Base-by-base conservation (phyloP, 2,329 filamentous ascomycete species). In the Leptodontidium sp. region DNA sequence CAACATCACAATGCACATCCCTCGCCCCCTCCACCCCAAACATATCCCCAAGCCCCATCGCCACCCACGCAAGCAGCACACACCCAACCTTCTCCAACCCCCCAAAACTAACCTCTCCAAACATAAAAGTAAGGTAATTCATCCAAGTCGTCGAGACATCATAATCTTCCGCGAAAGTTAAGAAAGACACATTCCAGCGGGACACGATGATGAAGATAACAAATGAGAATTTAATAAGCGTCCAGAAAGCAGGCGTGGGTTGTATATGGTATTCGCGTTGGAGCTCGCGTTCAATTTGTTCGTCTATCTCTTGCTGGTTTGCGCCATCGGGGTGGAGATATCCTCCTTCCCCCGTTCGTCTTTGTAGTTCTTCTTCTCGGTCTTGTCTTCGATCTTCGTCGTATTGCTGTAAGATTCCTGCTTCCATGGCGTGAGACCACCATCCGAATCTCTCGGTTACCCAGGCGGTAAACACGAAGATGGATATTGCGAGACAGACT, bases 1-100 rank as follows among this genome's bases (percentile, higher is more conserved):
- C 61, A 24, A 64, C 6, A 29, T 15, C 49, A 21, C 26, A 4
- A 64, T 64, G 61, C 32, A 64, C n/a, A 11, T 55, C 47, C 61
- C 12, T 43, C 35, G 49, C 47, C 32, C 32, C 47, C 17, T 53
- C n/a, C 11, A 29, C 38, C 24, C 47, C 32, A 26, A 64, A 3
- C 2, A 59, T 2, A 4, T 43, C 57, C 38, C 57, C 57, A 26
- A 45, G 21, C 40, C 52, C 24, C n/a, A 55, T 17, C 0, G 17
- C n/a, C 14, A 53, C 50, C 32, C 49, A 53, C 11, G 32, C 32
- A 26, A 53, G 9, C 32, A 52, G 1, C 15, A 40, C 26, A 64
- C 32, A 53, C 35, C 14, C 15, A 15, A 35, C 43, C 17, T 26
- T n/a, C 12, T 21, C 47, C 12, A 40, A 8, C 26, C 8, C 49